Evolutionary conservation across 1,139 yeast genomes (phyloP).

Genomic region (Magnusiomyces ingens): DNA sequence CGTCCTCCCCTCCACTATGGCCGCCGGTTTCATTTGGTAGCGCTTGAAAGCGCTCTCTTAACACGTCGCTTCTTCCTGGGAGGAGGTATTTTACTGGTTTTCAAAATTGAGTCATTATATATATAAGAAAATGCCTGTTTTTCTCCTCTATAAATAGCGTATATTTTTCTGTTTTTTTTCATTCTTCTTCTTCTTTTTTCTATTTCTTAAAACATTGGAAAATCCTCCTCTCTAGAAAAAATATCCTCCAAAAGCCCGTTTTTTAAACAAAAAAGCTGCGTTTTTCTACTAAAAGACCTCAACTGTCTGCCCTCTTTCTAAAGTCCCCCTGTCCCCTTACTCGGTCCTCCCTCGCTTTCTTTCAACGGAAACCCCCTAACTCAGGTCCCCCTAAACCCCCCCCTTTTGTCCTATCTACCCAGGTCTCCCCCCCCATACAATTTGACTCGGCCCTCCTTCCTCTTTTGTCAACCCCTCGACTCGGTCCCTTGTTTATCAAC

Average conservation of each 20-base stretch:
- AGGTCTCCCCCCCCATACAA: too few relatives aligned
- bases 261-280: too few relatives aligned
- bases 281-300: too few relatives aligned
- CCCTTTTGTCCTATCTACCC: too few relatives aligned
- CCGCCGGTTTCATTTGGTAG: too few relatives aligned
- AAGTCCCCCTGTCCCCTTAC: not conserved
- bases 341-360: not conserved
- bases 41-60: too few relatives aligned
- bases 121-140: not conserved
- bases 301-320: not conserved
- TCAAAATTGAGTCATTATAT: not conserved
- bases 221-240: not conserved
- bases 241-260: too few relatives aligned
- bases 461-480: too few relatives aligned
- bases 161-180: not conserved
- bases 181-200: constrained; percentile 4
- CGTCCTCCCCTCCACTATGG: too few relatives aligned
- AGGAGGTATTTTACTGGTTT: not conserved
- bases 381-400: not conserved
- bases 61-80: too few relatives aligned
- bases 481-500: too few relatives aligned
- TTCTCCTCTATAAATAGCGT: not conserved
- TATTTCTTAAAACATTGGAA: not conserved
- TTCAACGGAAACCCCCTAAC: not conserved
- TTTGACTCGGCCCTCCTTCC: too few relatives aligned